phyloP scores from a whole-genome alignment of 805 yeast genomes.

The Candida namnaoensis region DNA sequence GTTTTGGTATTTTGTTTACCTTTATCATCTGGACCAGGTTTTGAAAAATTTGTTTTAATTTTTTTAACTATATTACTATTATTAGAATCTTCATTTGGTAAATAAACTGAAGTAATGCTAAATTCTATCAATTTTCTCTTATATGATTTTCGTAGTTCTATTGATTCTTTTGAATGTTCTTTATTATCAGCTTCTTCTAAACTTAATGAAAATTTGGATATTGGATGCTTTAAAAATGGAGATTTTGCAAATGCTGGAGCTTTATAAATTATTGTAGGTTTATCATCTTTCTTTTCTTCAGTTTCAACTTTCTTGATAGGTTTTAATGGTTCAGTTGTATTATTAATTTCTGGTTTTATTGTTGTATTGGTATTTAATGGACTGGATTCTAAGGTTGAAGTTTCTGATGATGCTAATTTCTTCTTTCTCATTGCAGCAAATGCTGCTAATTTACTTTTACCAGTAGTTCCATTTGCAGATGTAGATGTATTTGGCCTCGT shows the following conservation, averaged over 20 bases:
- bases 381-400: too few relatives aligned
- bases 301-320: too few relatives aligned
- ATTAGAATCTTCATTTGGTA: conserved; percentile 25
- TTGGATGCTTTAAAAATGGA: conserved; percentile 1
- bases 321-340: not conserved
- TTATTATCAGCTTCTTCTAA: too few relatives aligned
- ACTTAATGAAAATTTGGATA: not conserved
- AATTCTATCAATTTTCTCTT: conserved; percentile 17
- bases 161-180: not conserved
- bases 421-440: not conserved
- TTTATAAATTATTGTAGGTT: not conserved
- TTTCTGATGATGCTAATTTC: too few relatives aligned
- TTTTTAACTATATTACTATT: conserved; percentile 22
- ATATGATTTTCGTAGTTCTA: not conserved
- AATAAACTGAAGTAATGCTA: conserved; percentile 21
- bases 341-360: not conserved
- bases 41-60: conserved; percentile 42
- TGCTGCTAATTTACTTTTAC: not conserved
- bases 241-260: conserved; percentile 1
- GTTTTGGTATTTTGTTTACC: conserved; percentile 54
- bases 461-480: too few relatives aligned
- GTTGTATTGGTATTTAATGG: not conserved
- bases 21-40: conserved; percentile 81
- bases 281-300: too few relatives aligned
- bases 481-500: not conserved